phyloP scores from a whole-genome alignment of 2,329 filamentous ascomycete genomes.

The Xylariales sp. region DNA sequence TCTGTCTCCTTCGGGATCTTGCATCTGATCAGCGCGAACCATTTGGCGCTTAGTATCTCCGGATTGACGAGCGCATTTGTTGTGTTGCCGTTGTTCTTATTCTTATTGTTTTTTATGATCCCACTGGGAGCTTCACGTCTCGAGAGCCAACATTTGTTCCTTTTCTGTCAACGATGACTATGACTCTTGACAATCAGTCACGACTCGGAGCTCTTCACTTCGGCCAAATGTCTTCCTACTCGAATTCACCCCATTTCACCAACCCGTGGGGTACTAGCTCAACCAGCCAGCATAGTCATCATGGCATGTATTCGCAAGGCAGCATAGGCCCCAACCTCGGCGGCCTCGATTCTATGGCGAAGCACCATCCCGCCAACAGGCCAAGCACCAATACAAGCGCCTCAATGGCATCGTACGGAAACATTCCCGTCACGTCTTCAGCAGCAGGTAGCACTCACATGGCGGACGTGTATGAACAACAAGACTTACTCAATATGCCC shows the following conservation, averaged over 20 bases:
- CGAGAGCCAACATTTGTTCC: constrained; percentile 39
- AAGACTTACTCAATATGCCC: constrained; percentile 75
- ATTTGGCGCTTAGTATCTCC: constrained; percentile 44
- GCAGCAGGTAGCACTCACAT: constrained; percentile 78
- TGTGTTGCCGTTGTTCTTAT: constrained; percentile 11
- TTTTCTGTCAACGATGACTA: constrained; percentile 77
- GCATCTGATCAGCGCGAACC: constrained; percentile 66
- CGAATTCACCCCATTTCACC: constrained; percentile 80
- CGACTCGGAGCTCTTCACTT: constrained; percentile 82
- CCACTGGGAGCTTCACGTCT: constrained; percentile 44
- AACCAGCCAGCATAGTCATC: constrained; percentile 63
- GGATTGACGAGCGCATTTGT: constrained; percentile 27
- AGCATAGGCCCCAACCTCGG: constrained; percentile 67
- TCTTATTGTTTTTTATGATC: constrained; percentile 33
- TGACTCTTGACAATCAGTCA: constrained; percentile 93
- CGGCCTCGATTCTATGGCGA: constrained; percentile 65
- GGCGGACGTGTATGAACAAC: constrained; percentile 67
- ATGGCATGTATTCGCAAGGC: constrained; percentile 72
- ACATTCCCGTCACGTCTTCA: constrained; percentile 77
- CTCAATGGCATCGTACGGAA: constrained; percentile 77
- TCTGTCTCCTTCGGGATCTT: constrained; percentile 59
- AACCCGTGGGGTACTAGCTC: constrained; percentile 84
- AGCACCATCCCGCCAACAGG: constrained; percentile 65
- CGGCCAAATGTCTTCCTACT: constrained; percentile 79
- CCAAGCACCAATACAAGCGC: constrained; percentile 68